Evolutionary conservation across 176 grass and related monocot genomes (phyloP), one percentile per base, ranked within the genome.

Genomic region (Aegilops bicornis): DNA sequence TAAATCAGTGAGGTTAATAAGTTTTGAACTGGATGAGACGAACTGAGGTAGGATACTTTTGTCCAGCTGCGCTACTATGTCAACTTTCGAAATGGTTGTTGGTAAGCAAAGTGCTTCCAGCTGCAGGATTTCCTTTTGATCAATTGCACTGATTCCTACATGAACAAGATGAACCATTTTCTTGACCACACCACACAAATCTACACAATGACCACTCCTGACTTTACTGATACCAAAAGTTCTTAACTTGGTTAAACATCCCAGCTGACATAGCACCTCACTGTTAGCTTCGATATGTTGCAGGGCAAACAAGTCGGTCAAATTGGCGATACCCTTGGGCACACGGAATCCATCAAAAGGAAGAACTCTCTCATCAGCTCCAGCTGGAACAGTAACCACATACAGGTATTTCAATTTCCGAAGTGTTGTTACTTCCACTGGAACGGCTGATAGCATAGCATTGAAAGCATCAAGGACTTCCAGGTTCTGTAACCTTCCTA

Each of bases 271-370:
- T 6, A 83, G 61, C 9, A 72, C 36, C 63, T 78, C 37, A 7
- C 24, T 15, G 48, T 17, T 79, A 22, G 84, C 79, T 47, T 90
- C 73, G 3, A 87, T n/a, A 17, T 25, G 22, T 0, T 47, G 1
- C n/a, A 90, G 31, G 64, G 80, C 39, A 56, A 79, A 64, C 56
- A 90, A 80, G 5, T 69, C 30, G 10, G 77, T 87, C 5, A 90
- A 35, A 48, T 90, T 11, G 29, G 77, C 65, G 1, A 85, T 50
- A 1, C 82, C 66, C 10, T 81, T 36, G 0, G 76, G 37, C 60
- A 45, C 74, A 5, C 1, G 7, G 1, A 89, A 10, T 0, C 82
- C 82, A 7, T 10, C 30, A 47, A 6, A 4, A 16, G 2, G 15
- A 0, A 3, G 25, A 9, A 60, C 1, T 76, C 54, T 7, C 4